Conservation (phyloP, 2,329 filamentous ascomycete genomes). For the Dactylellina drechsleri region DNA sequence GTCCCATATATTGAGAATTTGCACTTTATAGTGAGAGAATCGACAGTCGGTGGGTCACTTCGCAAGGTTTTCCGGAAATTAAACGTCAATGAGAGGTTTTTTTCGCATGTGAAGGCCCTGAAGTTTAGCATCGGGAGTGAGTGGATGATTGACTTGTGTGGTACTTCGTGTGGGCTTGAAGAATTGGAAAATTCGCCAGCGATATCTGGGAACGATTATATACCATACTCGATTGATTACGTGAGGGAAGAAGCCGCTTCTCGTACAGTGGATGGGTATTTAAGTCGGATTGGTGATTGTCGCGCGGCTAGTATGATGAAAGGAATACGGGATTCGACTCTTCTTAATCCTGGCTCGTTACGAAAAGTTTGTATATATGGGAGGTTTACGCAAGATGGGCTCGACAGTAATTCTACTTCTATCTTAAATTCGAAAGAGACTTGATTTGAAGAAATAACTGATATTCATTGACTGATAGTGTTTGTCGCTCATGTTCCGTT, state of each 20-base stretch:
- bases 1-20: slow-evolving; percentile 1
- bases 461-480: slow-evolving; percentile 3
- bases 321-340: slow-evolving; percentile 9
- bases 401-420: slow-evolving; percentile 10
- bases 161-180: slow-evolving; percentile 10
- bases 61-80: slow-evolving; percentile 13
- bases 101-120: slow-evolving; percentile 25
- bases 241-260: neutral
- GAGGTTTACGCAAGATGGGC: slow-evolving; percentile 36
- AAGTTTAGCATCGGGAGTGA: slow-evolving; percentile 50
- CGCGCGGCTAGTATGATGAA: slow-evolving; percentile 41
- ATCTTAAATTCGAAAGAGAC: too few relatives aligned
- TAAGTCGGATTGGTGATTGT: slow-evolving; percentile 40
- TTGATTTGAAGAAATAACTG: neutral
- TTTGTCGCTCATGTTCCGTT: slow-evolving; percentile 34
- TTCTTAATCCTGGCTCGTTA: too few relatives aligned
- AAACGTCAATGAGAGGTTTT: neutral
- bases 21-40: slow-evolving; percentile 41
- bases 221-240: slow-evolving; percentile 43
- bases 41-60: slow-evolving; percentile 39
- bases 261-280: neutral
- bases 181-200: slow-evolving; percentile 42
- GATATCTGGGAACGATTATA: slow-evolving; percentile 8
- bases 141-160: slow-evolving; percentile 45
- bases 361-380: slow-evolving; percentile 39